phyloP scores from a whole-genome alignment of 2,329 filamentous ascomycete genomes.

The Colletotrichum echinochloae region DNA sequence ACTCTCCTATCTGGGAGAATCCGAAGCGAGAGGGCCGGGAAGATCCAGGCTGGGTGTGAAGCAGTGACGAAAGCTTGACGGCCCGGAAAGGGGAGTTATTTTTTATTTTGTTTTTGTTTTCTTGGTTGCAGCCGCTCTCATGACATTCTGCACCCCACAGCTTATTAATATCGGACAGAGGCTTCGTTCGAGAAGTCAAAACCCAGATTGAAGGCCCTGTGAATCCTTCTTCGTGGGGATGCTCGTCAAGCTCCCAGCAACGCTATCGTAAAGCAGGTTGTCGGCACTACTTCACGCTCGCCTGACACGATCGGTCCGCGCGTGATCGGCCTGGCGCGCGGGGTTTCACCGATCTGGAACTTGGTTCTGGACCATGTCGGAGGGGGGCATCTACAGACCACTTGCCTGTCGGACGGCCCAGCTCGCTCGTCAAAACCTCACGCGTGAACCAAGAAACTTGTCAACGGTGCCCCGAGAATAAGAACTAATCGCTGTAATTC shows the following conservation, averaged over 20 bases:
- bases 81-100: conserved; percentile 3
- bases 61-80: neutral
- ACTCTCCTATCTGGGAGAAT: neutral
- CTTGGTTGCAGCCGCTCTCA: too few relatives aligned
- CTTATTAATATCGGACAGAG: neutral
- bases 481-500: conserved; percentile 28
- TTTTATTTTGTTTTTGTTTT: too few relatives aligned
- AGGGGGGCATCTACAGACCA: neutral
- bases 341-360: conserved; percentile 19
- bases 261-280: neutral
- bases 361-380: conserved; percentile 10
- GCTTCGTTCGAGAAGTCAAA: too few relatives aligned
- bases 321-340: conserved; percentile 4
- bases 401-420: neutral
- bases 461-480: neutral
- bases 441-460: neutral
- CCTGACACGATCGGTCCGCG: neutral
- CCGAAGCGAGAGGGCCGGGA: conserved; percentile 3
- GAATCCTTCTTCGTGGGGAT: neutral
- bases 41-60: neutral
- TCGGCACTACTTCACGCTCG: neutral
- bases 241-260: neutral
- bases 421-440: neutral
- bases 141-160: neutral
- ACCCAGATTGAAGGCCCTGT: neutral